Evolutionary conservation across 2,329 filamentous ascomycete species (phyloP).

Genomic region (Fusarium sp.): DNA sequence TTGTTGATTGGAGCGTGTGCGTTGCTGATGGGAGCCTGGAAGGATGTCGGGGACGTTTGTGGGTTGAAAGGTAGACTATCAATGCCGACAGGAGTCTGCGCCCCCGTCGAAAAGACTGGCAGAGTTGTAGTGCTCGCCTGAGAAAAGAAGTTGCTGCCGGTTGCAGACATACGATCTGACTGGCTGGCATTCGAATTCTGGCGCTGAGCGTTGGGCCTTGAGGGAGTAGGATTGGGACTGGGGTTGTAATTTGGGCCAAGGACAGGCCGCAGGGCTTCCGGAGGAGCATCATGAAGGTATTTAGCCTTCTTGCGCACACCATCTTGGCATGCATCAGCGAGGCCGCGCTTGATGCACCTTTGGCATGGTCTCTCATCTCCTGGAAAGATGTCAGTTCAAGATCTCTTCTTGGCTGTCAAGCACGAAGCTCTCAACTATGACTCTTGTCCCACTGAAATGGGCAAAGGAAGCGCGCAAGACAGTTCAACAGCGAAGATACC

Average conservation of each 20-base stretch:
- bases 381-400: constrained; percentile 52
- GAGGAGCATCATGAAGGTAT: constrained; percentile 95
- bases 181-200: constrained; percentile 61
- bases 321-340: constrained; percentile 92
- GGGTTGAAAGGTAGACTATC: constrained; percentile 66
- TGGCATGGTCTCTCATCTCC: constrained; percentile 95
- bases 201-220: constrained; percentile 58
- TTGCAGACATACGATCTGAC: constrained; percentile 58
- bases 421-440: constrained; percentile 1
- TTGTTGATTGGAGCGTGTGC: constrained; percentile 59
- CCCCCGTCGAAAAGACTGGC: constrained; percentile 60
- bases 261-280: constrained; percentile 88
- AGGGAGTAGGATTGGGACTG: constrained; percentile 58
- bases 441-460: background rate
- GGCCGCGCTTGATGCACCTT: constrained; percentile 91
- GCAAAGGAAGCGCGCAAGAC: background rate
- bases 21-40: constrained; percentile 65
- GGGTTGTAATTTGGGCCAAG: constrained; percentile 77
- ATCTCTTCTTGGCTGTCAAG: constrained; percentile 4
- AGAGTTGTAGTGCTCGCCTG: constrained; percentile 59
- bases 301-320: constrained; percentile 99
- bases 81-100: constrained; percentile 59
- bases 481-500: constrained; percentile 3
- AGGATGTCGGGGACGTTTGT: constrained; percentile 79
- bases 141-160: constrained; percentile 59